phyloP scores from a whole-genome alignment of 2,329 filamentous ascomycete genomes.

The Tolypocladium amazonense region DNA sequence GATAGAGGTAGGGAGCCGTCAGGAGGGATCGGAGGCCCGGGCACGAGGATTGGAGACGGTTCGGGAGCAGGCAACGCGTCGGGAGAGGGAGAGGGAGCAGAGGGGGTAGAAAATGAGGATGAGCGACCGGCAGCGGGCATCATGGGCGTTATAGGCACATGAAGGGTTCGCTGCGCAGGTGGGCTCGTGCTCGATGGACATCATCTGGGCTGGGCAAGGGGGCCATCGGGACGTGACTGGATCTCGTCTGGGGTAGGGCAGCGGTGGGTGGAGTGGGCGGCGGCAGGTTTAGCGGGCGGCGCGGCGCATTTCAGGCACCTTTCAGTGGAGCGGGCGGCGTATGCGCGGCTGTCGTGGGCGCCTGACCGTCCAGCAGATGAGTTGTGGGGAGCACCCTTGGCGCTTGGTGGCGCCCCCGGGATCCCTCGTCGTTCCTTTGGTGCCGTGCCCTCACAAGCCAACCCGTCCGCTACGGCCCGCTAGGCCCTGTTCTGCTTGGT shows the following conservation, averaged over 20 bases:
- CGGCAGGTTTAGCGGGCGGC: background rate
- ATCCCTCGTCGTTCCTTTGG: background rate
- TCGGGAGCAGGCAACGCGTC: no score
- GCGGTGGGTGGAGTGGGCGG: background rate
- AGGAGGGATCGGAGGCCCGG: background rate
- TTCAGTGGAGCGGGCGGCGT: background rate
- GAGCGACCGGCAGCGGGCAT: constrained; percentile 3
- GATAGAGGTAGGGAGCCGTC: background rate
- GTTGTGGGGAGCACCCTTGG: background rate
- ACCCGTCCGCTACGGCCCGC: background rate
- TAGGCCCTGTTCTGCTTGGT: background rate
- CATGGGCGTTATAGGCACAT: constrained; percentile 2
- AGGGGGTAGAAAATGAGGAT: background rate
- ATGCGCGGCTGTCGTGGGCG: background rate
- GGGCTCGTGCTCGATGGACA: background rate
- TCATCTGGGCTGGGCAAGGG: background rate
- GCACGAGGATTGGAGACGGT: background rate
- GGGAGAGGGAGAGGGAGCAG: background rate
- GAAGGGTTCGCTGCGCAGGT: background rate
- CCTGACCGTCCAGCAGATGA: background rate
- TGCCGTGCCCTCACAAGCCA: background rate
- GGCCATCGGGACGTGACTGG: background rate
- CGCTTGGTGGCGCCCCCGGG: background rate
- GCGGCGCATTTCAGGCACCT: background rate
- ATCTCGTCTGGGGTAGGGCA: background rate